Conservation (phyloP, 164 flowering plant species). For the Macadamia tetraphylla region DNA sequence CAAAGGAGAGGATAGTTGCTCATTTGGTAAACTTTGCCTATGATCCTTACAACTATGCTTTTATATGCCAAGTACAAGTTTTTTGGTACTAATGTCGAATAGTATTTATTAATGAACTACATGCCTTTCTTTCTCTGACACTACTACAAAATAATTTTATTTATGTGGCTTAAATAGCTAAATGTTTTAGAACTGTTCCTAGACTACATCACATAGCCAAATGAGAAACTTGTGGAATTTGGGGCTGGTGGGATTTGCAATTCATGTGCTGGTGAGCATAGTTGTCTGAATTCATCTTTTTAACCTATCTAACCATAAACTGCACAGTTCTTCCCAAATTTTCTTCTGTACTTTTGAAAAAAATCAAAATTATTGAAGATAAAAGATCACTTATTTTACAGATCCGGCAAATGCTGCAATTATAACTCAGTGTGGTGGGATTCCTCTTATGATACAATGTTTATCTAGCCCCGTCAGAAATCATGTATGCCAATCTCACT, state of each 20-base stretch:
- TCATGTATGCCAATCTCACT: constrained; percentile 41
- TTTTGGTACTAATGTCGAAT: too few species aligned
- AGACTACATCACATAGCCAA: constrained; percentile 89
- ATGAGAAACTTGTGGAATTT: constrained; percentile 88
- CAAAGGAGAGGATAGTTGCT: constrained; percentile 71
- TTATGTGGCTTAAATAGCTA: constrained; percentile 41
- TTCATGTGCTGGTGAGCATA: constrained; percentile 57
- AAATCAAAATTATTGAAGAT: too few species aligned
- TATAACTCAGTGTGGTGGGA: constrained; percentile 54
- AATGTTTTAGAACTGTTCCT: constrained; percentile 90
- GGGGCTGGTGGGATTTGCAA: constrained; percentile 87
- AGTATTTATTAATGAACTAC: too few species aligned
- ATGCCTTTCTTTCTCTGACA: background rate
- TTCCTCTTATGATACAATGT: constrained; percentile 67
- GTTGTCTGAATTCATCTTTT: constrained; percentile 1
- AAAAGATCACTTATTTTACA: too few species aligned
- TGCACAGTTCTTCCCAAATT: background rate
- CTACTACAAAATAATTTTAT: background rate
- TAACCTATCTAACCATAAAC: too few species aligned
- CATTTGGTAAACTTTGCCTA: constrained; percentile 93
- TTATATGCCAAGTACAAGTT: constrained; percentile 61
- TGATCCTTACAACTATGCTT: constrained; percentile 82
- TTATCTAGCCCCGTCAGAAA: constrained; percentile 80
- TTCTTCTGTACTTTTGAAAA: background rate
- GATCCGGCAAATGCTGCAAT: constrained; percentile 70